Conservation (phyloP, 2,329 filamentous ascomycete species). For the Dothidotthia symphoricarpi region DNA sequence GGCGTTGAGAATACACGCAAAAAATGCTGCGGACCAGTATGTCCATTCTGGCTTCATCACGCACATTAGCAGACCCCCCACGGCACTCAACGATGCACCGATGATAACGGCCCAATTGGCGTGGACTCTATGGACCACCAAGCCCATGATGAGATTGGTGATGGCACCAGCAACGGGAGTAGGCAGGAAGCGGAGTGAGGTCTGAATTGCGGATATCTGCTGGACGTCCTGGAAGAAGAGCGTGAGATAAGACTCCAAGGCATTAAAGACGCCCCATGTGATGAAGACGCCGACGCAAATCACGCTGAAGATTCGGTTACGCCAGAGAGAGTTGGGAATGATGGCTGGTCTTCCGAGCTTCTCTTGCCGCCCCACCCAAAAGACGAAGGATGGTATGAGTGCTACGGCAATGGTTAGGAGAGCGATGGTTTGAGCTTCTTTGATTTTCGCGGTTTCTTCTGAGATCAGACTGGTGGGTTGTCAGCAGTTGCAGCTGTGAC, state of each 20-base stretch:
- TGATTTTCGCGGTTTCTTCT: conserved; percentile 44
- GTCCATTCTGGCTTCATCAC: conserved; percentile 46
- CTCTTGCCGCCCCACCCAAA: conserved; percentile 56
- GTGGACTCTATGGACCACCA: conserved; percentile 47
- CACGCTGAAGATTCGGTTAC: conserved; percentile 55
- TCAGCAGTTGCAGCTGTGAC: neutral
- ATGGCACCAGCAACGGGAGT: conserved; percentile 42
- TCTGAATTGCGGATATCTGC: conserved; percentile 33
- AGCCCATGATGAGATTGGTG: conserved; percentile 48
- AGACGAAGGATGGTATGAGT: conserved; percentile 51
- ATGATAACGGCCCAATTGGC: conserved; percentile 46
- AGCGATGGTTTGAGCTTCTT: conserved; percentile 46
- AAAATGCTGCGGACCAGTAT: conserved; percentile 51
- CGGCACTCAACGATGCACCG: conserved; percentile 21
- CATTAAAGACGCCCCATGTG: conserved; percentile 40
- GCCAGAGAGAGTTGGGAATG: conserved; percentile 64
- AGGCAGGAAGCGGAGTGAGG: conserved; percentile 47
- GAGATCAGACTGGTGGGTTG: conserved; percentile 35
- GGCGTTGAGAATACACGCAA: conserved; percentile 46
- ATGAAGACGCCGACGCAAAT: conserved; percentile 52
- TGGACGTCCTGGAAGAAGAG: conserved; percentile 49
- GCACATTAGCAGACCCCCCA: conserved; percentile 49
- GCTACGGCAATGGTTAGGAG: conserved; percentile 48
- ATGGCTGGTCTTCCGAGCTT: conserved; percentile 51
- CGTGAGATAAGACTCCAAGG: conserved; percentile 42